Conservation (phyloP, 257 asterid genomes). For the Gentiana straminea region DNA sequence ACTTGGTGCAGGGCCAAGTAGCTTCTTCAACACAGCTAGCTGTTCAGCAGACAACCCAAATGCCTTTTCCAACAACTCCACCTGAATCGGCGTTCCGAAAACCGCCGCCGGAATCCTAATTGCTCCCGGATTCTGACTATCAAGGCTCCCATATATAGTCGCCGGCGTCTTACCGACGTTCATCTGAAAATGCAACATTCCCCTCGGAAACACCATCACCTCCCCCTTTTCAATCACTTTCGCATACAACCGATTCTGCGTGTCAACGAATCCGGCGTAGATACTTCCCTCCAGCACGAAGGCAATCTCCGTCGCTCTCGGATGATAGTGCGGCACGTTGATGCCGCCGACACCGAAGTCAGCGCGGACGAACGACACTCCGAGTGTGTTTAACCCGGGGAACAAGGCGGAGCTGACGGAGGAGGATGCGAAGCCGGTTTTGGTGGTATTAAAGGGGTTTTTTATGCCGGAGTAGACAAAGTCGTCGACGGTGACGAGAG, state of each 20-base stretch:
- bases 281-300: conserved; percentile 36
- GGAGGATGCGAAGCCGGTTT: conserved; percentile 26
- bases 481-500: conserved; percentile 29
- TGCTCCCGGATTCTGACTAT: conserved; percentile 49
- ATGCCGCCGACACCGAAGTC: conserved; percentile 47
- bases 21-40: conserved; percentile 31
- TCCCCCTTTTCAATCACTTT: conserved; percentile 47
- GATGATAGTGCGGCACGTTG: conserved; percentile 48
- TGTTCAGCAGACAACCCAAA: conserved; percentile 39
- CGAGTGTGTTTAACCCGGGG: conserved; percentile 52
- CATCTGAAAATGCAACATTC: conserved; percentile 58
- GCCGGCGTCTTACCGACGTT: conserved; percentile 38
- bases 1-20: conserved; percentile 20
- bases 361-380: conserved; percentile 45
- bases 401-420: conserved; percentile 25
- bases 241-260: conserved; percentile 33
- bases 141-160: conserved; percentile 33
- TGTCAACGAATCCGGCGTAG: conserved; percentile 45
- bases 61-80: conserved; percentile 49
- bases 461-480: conserved; percentile 36
- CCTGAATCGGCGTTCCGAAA: conserved; percentile 50
- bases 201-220: conserved; percentile 51
- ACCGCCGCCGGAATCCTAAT: conserved; percentile 37
- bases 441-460: conserved; percentile 35
- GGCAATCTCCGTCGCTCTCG: conserved; percentile 45